Evolutionary conservation across 495 filamentous ascomycete genomes (phyloP).

Genomic region (Beverwykella pulmonaria): DNA sequence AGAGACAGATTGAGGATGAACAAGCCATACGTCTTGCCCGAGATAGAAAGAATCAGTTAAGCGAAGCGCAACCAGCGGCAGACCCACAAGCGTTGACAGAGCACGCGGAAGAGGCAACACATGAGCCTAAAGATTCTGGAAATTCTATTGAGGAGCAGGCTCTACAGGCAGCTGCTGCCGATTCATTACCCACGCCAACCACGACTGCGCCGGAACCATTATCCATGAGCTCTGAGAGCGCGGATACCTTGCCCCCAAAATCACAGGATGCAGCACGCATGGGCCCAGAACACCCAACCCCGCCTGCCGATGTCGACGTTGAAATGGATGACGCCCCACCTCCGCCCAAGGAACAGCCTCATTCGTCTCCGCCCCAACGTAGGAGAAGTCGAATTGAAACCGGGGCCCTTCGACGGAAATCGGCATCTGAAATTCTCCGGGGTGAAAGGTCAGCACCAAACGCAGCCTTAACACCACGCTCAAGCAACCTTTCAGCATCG

Average conservation of each 20-base stretch:
- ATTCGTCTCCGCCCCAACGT: constrained; percentile 47
- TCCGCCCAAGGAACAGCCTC: constrained; percentile 14
- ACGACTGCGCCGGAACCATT: constrained; percentile 24
- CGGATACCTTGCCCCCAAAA: constrained; percentile 3
- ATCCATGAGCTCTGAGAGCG: constrained; percentile 1
- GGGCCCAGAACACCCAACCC: constrained; percentile 32
- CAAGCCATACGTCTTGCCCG: constrained; percentile 37
- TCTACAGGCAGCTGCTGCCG: constrained; percentile 8
- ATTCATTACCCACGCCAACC: constrained; percentile 32
- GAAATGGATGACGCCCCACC: constrained; percentile 36
- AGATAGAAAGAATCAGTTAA: constrained; percentile 30
- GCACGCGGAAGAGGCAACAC: constrained; percentile 20
- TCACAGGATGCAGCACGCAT: constrained; percentile 19
- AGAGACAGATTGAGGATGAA: constrained; percentile 47
- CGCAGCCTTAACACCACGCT: constrained; percentile 51
- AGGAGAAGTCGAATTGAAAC: constrained; percentile 69
- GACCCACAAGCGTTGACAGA: constrained; percentile 19
- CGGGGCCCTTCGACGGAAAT: constrained; percentile 70
- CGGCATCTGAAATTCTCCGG: constrained; percentile 71
- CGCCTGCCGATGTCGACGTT: constrained; percentile 36
- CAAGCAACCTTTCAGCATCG: constrained; percentile 37
- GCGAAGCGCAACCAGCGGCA: constrained; percentile 3
- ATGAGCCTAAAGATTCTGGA: constrained; percentile 1
- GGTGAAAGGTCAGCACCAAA: constrained; percentile 50
- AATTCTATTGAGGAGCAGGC: background rate